phyloP scores from a whole-genome alignment of 2,329 filamentous ascomycete genomes.

The Akanthomyces dipterigenus region DNA sequence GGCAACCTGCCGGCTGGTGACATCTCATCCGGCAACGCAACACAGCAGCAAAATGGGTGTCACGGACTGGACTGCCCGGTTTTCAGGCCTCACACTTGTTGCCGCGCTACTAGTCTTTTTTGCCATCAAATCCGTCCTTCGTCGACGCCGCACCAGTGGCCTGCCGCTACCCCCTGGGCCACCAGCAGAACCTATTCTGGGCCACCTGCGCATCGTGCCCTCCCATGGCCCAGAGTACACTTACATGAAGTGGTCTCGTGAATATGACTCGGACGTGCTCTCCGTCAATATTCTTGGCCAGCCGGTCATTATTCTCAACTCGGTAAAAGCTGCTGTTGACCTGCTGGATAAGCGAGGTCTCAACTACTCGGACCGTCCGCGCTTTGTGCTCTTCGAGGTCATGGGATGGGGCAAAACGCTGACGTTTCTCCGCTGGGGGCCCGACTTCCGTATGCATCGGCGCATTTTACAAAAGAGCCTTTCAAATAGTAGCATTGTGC shows the following conservation, averaged over 20 bases:
- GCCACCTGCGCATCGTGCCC: slow-evolving; percentile 37
- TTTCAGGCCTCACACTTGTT: background rate
- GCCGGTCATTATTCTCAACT: slow-evolving; percentile 37
- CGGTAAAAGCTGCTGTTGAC: slow-evolving; percentile 33
- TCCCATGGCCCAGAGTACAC: slow-evolving; percentile 24
- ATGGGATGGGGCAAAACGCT: slow-evolving; percentile 42
- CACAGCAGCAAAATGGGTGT: background rate
- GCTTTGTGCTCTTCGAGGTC: slow-evolving; percentile 36
- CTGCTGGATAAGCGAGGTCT: slow-evolving; percentile 37
- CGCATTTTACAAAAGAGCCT: slow-evolving; percentile 38
- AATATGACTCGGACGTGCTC: slow-evolving; percentile 44
- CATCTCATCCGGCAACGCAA: background rate
- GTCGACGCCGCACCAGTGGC: slow-evolving; percentile 1
- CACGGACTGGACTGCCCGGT: background rate
- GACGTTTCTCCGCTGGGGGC: slow-evolving; percentile 37
- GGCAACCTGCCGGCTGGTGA: background rate
- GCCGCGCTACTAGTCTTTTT: slow-evolving; percentile 6
- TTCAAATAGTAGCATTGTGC: slow-evolving; percentile 29
- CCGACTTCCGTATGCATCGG: slow-evolving; percentile 37
- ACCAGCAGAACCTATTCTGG: slow-evolving; percentile 32
- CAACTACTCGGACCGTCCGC: slow-evolving; percentile 38
- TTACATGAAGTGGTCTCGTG: slow-evolving; percentile 23
- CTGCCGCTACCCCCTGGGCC: slow-evolving; percentile 27
- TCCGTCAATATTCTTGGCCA: slow-evolving; percentile 29
- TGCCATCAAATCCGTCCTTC: background rate